Percentiles rank a stretch among this genome's conserved stretches.
Evolutionary conservation across 2,329 filamentous ascomycete genomes (phyloP).

Genomic region (Aschersonia sp.): DNA sequence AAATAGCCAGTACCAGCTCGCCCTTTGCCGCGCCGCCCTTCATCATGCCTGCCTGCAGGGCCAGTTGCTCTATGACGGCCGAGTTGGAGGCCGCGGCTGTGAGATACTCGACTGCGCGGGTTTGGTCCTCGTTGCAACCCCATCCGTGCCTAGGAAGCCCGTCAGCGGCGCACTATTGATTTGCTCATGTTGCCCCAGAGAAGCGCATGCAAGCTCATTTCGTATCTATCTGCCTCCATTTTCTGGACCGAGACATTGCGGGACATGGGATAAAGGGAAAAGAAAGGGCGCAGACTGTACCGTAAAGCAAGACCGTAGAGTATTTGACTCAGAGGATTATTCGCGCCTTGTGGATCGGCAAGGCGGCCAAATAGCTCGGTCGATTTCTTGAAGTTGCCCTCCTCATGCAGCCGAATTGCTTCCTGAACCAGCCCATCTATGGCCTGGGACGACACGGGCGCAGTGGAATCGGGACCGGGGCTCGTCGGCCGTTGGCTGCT

Average conservation of each 20-base stretch:
- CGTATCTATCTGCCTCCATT: too few species aligned
- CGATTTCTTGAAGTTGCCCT: conserved; percentile 61
- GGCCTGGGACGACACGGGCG: conserved; percentile 30
- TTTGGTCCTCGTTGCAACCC: conserved; percentile 65
- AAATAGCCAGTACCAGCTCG: conserved; percentile 90
- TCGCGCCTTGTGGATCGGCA: conserved; percentile 70
- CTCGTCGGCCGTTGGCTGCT: conserved; percentile 4
- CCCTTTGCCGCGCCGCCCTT: conserved; percentile 93
- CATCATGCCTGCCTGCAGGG: conserved; percentile 74
- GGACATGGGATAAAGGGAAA: too few species aligned
- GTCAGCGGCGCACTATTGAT: too few species aligned
- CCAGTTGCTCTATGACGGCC: conserved; percentile 71
- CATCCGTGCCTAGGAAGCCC: conserved; percentile 60
- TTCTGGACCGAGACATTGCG: too few species aligned
- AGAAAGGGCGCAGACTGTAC: conserved; percentile 21
- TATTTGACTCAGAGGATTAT: conserved; percentile 91
- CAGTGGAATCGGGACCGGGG: conserved; percentile 6
- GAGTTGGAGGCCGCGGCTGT: conserved; percentile 83
- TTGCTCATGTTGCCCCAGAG: too few species aligned
- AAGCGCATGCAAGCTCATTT: too few species aligned
- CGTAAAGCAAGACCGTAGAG: conserved; percentile 84
- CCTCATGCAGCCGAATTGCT: conserved; percentile 88
- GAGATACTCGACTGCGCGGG: conserved; percentile 68
- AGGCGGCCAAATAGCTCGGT: conserved; percentile 76
- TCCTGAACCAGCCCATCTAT: conserved; percentile 71